These are phyloP conservation scores for Yamadazyma sp. DNA, from an alignment of 1,139 yeast genomes.

Conservation along the genomic window DNA sequence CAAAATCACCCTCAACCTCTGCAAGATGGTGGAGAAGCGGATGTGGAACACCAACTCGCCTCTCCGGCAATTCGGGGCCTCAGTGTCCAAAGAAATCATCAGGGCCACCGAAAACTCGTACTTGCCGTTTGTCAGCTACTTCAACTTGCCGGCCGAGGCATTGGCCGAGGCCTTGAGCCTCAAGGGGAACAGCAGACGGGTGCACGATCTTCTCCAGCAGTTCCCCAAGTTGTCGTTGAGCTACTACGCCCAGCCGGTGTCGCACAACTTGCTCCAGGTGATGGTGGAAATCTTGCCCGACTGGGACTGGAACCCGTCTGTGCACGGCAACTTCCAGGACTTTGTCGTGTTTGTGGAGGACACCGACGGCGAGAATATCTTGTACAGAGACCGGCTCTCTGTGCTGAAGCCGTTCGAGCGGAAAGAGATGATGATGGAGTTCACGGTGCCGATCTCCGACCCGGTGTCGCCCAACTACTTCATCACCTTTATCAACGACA, in stretches of 20 bases:
- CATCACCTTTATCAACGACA: slow-evolving; percentile 71
- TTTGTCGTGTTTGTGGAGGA: slow-evolving; percentile 79
- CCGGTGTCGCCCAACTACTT: slow-evolving; percentile 78
- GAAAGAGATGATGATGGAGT: slow-evolving; percentile 60
- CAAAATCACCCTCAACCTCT: slow-evolving; percentile 56
- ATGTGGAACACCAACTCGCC: slow-evolving; percentile 89
- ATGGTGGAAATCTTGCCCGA: slow-evolving; percentile 67
- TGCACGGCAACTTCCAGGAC: slow-evolving; percentile 67
- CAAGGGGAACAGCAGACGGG: slow-evolving; percentile 63
- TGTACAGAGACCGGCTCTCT: slow-evolving; percentile 56
- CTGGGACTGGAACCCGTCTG: slow-evolving; percentile 70
- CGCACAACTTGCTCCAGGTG: slow-evolving; percentile 63
- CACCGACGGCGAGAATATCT: slow-evolving; percentile 74
- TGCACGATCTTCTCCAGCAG: slow-evolving; percentile 61
- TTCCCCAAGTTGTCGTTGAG: slow-evolving; percentile 68
- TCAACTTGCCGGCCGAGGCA: slow-evolving; percentile 68
- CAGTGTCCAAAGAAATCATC: slow-evolving; percentile 68
- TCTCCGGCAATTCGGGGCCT: slow-evolving; percentile 67
- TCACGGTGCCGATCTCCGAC: slow-evolving; percentile 59
- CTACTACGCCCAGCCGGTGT: slow-evolving; percentile 73
- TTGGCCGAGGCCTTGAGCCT: slow-evolving; percentile 81
- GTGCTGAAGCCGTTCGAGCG: slow-evolving; percentile 50
- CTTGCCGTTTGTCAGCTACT: slow-evolving; percentile 79
- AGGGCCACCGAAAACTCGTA: slow-evolving; percentile 77
- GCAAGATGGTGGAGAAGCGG: slow-evolving; percentile 78